Percentiles rank a stretch among this genome's conserved stretches.
Evolutionary conservation across 441 rosid species (phyloP).

Genomic region (Breynia disticha): DNA sequence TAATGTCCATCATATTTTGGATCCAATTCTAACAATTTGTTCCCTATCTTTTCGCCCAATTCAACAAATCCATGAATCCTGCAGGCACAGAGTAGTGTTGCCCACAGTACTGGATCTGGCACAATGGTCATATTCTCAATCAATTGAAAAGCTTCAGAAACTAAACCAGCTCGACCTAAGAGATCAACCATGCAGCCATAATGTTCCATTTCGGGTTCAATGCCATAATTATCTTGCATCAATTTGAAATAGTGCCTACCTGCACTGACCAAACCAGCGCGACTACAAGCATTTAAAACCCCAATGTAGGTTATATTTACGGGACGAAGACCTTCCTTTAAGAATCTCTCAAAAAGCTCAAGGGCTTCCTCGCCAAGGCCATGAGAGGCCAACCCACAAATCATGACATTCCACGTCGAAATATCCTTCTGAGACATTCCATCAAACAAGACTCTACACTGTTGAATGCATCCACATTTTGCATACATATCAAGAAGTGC

Average conservation of each 20-base stretch:
- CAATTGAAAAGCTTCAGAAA: conserved; percentile 37
- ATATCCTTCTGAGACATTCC: conserved; percentile 35
- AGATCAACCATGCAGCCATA: conserved; percentile 65
- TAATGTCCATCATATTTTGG: conserved; percentile 47
- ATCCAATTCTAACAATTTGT: conserved; percentile 30
- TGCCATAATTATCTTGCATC: conserved; percentile 37
- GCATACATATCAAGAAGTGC: conserved; percentile 65
- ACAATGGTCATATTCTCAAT: conserved; percentile 22
- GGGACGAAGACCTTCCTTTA: conserved; percentile 28
- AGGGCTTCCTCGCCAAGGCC: conserved; percentile 44
- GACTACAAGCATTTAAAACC: conserved; percentile 57
- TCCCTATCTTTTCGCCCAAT: conserved; percentile 41
- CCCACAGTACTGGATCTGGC: conserved; percentile 37
- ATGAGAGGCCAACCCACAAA: conserved; percentile 47
- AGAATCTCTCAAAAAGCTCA: conserved; percentile 35
- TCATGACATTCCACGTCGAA: conserved; percentile 48
- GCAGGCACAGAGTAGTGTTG: conserved; percentile 52
- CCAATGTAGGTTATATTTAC: conserved; percentile 56
- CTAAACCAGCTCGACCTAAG: conserved; percentile 54
- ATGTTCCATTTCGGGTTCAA: conserved; percentile 48
- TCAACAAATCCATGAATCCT: conserved; percentile 38
- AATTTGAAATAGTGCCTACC: conserved; percentile 34
- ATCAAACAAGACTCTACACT: conserved; percentile 30
- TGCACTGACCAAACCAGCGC: conserved; percentile 41
- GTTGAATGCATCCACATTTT: conserved; percentile 49